These are phyloP conservation scores for Sugiyamaella novakii DNA, from an alignment of 1,139 yeast genomes.

Conservation along the genomic window DNA sequence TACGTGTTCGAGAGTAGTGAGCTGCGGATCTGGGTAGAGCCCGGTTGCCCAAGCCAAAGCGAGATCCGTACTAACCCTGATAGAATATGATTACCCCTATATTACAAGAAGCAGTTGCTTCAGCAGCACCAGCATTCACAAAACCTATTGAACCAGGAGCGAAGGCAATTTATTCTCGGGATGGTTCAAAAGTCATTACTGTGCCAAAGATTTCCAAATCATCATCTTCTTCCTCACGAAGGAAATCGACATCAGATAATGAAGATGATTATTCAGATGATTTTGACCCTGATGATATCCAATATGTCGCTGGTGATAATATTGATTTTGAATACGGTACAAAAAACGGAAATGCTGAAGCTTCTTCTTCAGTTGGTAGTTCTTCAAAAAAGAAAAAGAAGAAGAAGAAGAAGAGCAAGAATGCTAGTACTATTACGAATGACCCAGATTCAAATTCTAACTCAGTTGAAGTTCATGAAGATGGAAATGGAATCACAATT, in stretches of 20 bases:
- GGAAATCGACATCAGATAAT: conserved; percentile 23
- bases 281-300: conserved; percentile 27
- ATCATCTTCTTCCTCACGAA: conserved; percentile 9
- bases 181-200: conserved; percentile 35
- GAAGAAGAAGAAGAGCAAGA: conserved; percentile 50
- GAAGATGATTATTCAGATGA: conserved; percentile 28
- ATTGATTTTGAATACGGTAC: conserved; percentile 58
- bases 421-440: conserved; percentile 34
- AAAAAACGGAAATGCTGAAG: conserved; percentile 9
- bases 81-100: conserved; percentile 12
- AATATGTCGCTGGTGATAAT: conserved; percentile 55
- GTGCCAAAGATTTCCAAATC: conserved; percentile 25
- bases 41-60: neutral
- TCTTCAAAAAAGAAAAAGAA: conserved; percentile 44
- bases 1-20: too few relatives aligned
- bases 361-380: conserved; percentile 14
- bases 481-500: conserved; percentile 36
- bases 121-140: conserved; percentile 33
- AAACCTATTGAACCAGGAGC: conserved; percentile 33
- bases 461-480: conserved; percentile 32
- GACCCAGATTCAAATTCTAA: conserved; percentile 1
- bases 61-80: neutral
- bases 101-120: conserved; percentile 25
- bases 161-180: conserved; percentile 34
- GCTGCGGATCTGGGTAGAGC: neutral